Percentiles rank a stretch among this genome's conserved stretches.
phyloP scores from a whole-genome alignment of 345 rosid species.

The Eucalyptus virginea region DNA sequence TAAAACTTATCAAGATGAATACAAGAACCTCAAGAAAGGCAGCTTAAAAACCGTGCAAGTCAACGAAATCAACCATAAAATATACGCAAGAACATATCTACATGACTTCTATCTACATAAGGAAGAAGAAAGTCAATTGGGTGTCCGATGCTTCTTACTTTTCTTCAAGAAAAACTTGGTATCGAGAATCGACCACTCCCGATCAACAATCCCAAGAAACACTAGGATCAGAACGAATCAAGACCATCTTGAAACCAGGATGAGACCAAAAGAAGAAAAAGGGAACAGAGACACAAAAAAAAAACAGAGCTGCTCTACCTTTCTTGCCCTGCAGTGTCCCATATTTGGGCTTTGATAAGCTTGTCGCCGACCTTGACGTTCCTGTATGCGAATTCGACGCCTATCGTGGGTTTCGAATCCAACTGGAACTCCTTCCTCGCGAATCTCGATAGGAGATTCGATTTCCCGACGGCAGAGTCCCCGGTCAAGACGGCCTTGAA shows the following conservation, averaged over 20 bases:
- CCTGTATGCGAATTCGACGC: constrained; percentile 82
- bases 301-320: constrained; percentile 24
- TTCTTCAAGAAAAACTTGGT: not conserved
- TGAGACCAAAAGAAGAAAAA: not conserved
- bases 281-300: not conserved
- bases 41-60: not conserved
- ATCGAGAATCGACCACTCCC: not conserved
- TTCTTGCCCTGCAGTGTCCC: constrained; percentile 97
- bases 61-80: not conserved
- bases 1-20: not conserved
- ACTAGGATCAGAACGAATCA: not conserved
- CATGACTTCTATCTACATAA: not conserved
- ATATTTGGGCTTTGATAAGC: constrained; percentile 77
- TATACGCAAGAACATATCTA: not conserved
- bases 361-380: constrained; percentile 52
- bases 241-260: not conserved
- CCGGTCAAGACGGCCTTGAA: constrained; percentile 82
- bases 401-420: constrained; percentile 87
- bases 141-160: not conserved
- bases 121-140: not conserved
- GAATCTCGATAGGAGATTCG: constrained; percentile 74
- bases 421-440: constrained; percentile 62
- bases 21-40: not conserved
- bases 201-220: not conserved
- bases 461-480: constrained; percentile 82